Percentiles rank a stretch among this genome's conserved stretches.
phyloP scores from a whole-genome alignment of 192 early-diverging fungal species.

The Dimargaris cristalligena region DNA sequence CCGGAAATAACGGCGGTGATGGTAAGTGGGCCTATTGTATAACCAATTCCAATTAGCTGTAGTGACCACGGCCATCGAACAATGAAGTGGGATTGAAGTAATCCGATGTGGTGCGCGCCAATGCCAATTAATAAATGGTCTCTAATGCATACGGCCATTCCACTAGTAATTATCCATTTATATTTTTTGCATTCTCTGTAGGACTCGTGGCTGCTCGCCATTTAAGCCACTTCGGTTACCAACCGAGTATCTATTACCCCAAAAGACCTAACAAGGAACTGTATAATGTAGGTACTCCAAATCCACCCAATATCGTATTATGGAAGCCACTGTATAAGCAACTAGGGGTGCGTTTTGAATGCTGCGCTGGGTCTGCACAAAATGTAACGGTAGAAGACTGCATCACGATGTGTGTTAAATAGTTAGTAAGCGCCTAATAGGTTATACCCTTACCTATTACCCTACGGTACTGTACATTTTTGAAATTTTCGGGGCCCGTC shows the following conservation, averaged over 20 bases:
- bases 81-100: not conserved
- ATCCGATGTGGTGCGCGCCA: not conserved
- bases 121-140: not conserved
- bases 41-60: not conserved
- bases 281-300: conserved; percentile 42
- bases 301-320: too few species aligned
- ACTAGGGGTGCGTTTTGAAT: too few species aligned
- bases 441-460: not conserved
- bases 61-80: not conserved
- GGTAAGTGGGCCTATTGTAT: conserved; percentile 24
- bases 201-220: conserved; percentile 86
- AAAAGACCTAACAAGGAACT: conserved; percentile 55
- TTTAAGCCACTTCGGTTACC: conserved; percentile 75
- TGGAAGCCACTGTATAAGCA: too few species aligned
- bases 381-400: not conserved
- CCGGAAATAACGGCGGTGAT: conserved; percentile 97
- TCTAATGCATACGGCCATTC: not conserved
- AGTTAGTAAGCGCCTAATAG: not conserved
- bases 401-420: not conserved
- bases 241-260: conserved; percentile 64
- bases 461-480: not conserved
- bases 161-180: conserved; percentile 3
- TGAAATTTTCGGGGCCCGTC: not conserved
- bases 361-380: too few species aligned
- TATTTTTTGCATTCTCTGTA: conserved; percentile 12